Evolutionary conservation across 305 asterid species (phyloP).

Genomic region (Fraxinus dipetala): DNA sequence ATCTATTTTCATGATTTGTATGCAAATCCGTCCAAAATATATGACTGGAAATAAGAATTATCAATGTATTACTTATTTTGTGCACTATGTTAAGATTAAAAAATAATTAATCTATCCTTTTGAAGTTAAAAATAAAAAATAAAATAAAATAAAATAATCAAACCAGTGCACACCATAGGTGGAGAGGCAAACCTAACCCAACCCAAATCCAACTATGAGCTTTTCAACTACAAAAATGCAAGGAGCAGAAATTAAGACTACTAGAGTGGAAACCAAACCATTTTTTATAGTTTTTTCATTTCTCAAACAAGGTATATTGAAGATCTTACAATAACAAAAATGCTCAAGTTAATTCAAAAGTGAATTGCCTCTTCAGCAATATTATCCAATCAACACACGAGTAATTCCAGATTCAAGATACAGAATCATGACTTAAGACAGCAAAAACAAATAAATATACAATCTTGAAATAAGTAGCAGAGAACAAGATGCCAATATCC

Average conservation of each 20-base stretch:
- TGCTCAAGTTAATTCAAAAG: background rate
- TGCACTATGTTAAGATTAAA: background rate
- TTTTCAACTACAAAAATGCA: background rate
- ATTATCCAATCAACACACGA: background rate
- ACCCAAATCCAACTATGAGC: background rate
- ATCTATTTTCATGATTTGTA: background rate
- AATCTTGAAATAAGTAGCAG: constrained; percentile 16
- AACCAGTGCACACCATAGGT: background rate
- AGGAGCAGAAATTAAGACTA: background rate
- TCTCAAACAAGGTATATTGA: background rate
- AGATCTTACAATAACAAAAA: background rate
- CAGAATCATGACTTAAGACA: background rate
- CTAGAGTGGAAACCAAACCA: background rate
- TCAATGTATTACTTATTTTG: background rate
- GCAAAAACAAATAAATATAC: constrained; percentile 21
- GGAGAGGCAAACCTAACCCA: background rate
- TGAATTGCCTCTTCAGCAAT: background rate
- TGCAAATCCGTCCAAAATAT: background rate
- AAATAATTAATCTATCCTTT: background rate
- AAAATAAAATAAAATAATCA: too few species aligned
- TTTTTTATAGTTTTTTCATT: background rate
- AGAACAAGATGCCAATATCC: constrained; percentile 11
- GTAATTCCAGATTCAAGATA: background rate
- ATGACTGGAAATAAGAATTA: background rate
- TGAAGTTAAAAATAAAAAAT: too few species aligned